Conservation (phyloP, 1,284 basidiomycete species). For the Ganoderma leucocontextum region DNA sequence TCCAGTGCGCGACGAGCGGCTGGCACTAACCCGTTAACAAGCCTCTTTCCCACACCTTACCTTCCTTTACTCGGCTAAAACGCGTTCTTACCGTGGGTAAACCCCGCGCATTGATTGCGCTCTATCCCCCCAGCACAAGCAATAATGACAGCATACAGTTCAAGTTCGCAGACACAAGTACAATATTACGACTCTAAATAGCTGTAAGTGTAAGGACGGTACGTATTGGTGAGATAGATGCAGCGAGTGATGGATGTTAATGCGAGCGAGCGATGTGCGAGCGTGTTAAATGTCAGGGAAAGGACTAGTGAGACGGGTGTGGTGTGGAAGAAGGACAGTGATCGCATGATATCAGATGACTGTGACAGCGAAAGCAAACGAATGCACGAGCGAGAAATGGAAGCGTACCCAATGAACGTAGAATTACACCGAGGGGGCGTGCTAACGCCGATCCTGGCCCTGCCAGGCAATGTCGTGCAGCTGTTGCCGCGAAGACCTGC, state of each 20-base stretch:
- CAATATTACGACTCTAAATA: conserved; percentile 33
- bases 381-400: conserved; percentile 23
- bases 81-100: conserved; percentile 3
- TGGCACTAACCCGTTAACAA: conserved; percentile 9
- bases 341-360: conserved; percentile 18
- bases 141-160: conserved; percentile 5
- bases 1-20: conserved; percentile 21
- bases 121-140: no score
- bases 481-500: conserved; percentile 30
- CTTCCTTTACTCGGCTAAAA: conserved; percentile 7
- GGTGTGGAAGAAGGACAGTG: conserved; percentile 23
- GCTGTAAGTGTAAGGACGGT: conserved; percentile 26
- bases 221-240: conserved; percentile 27
- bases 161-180: conserved; percentile 22
- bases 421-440: conserved; percentile 22
- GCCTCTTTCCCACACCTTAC: conserved; percentile 9
- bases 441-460: conserved; percentile 31
- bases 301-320: conserved; percentile 10
- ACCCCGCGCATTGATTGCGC: background rate
- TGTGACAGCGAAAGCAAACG: conserved; percentile 29
- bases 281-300: conserved; percentile 4
- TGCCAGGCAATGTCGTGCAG: conserved; percentile 37
- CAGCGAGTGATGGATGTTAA: conserved; percentile 19
- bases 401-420: conserved; percentile 15
- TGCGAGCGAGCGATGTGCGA: conserved; percentile 18